A percentile compares a stretch with the other conserved stretches of the same genome.
Conservation (phyloP, 129 eudicot genomes). For the Ambrosia trifida region DNA sequence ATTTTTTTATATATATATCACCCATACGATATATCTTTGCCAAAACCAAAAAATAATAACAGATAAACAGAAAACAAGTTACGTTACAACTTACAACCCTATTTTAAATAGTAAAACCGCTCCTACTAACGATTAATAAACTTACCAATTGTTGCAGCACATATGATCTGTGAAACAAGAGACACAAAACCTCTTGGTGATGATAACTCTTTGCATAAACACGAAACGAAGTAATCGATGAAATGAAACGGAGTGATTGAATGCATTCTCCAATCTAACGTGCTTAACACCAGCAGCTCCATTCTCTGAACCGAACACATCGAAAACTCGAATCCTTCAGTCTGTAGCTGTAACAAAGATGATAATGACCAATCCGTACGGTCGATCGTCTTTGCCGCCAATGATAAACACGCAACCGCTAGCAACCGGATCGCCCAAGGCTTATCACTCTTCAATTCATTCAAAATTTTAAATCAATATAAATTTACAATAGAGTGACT, state of each 20-base stretch:
- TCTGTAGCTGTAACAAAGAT: slow-evolving; percentile 31
- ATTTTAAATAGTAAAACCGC: too few relatives aligned
- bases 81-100: too few relatives aligned
- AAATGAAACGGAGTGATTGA: slow-evolving; percentile 59
- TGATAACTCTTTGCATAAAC: slow-evolving; percentile 22
- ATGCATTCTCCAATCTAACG: slow-evolving; percentile 64
- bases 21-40: too few relatives aligned
- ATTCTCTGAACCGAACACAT: slow-evolving; percentile 44
- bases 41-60: too few relatives aligned
- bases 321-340: slow-evolving; percentile 37
- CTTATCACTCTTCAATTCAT: slow-evolving; percentile 42
- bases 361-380: slow-evolving; percentile 28
- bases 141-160: slow-evolving; percentile 47
- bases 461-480: not conserved
- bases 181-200: slow-evolving; percentile 6
- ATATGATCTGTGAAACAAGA: slow-evolving; percentile 31
- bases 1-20: too few relatives aligned
- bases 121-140: not conserved
- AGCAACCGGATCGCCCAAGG: slow-evolving; percentile 56
- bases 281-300: slow-evolving; percentile 63
- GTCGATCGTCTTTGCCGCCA: slow-evolving; percentile 76
- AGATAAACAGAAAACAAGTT: too few relatives aligned
- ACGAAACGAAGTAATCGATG: slow-evolving; percentile 41
- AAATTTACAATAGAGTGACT: too few relatives aligned
- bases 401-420: slow-evolving; percentile 60